Conservation (phyloP, 73 alveolate genomes). For the Blepharisma stoltei region DNA sequence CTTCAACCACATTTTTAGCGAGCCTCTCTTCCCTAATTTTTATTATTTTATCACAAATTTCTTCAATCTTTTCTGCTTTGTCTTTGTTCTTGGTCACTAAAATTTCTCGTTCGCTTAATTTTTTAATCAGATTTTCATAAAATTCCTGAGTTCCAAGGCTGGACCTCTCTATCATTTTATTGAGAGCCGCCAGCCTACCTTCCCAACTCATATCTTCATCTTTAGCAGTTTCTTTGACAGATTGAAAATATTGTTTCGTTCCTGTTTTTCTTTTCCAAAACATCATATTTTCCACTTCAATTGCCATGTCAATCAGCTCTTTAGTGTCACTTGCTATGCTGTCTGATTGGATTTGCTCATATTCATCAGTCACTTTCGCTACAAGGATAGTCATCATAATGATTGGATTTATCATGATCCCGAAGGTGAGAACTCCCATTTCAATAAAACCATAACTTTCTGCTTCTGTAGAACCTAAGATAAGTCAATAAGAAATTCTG, state of each 20-base stretch:
- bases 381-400: not conserved
- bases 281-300: slow-evolving; percentile 27
- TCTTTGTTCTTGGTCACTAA: no score
- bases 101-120: no score
- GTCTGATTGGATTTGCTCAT: slow-evolving; percentile 11
- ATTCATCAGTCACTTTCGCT: not conserved
- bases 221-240: not conserved
- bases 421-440: no score
- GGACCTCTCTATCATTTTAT: not conserved
- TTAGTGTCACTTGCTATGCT: not conserved
- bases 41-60: no score
- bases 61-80: no score
- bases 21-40: no score
- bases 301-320: slow-evolving; percentile 16
- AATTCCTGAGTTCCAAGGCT: not conserved
- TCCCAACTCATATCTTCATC: slow-evolving; percentile 13
- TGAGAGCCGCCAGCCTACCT: not conserved
- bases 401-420: not conserved
- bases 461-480: no score
- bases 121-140: no score
- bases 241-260: not conserved
- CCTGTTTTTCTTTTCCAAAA: not conserved
- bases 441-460: no score
- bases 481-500: no score
- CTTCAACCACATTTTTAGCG: no score